phyloP scores from a whole-genome alignment of 2,329 filamentous ascomycete species.

The Thelonectria rubi region DNA sequence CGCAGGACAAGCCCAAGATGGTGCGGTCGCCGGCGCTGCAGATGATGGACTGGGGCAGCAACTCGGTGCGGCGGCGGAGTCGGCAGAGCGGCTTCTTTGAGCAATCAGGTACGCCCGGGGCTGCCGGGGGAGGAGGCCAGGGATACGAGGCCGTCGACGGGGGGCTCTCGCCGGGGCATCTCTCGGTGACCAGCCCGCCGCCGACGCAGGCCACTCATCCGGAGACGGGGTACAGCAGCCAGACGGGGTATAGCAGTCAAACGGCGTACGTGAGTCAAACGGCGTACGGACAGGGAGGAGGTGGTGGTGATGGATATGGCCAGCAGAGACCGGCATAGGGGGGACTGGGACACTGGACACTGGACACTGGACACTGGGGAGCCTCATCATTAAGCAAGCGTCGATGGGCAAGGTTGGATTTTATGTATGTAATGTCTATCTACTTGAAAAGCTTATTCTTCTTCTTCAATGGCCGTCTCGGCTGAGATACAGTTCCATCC shows the following conservation, averaged over 20 bases:
- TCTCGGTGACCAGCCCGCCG: neutral
- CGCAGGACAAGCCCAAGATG: slow-evolving; percentile 36
- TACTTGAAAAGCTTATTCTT: too few species aligned
- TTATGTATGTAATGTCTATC: too few species aligned
- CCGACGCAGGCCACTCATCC: neutral
- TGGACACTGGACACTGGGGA: too few species aligned
- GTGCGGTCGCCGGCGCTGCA: slow-evolving; percentile 34
- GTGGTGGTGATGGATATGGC: neutral
- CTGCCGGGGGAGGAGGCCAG: neutral
- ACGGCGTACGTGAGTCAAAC: neutral
- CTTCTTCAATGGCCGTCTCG: too few species aligned
- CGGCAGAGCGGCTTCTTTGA: slow-evolving; percentile 29
- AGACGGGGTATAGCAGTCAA: neutral
- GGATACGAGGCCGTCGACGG: neutral
- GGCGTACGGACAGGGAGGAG: neutral
- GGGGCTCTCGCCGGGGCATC: neutral
- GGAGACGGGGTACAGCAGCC: neutral
- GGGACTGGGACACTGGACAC: too few species aligned
- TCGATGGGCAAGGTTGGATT: too few species aligned
- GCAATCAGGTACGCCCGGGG: neutral
- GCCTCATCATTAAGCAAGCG: too few species aligned
- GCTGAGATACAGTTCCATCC: too few species aligned
- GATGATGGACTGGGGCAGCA: slow-evolving; percentile 37
- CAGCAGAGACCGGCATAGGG: neutral
- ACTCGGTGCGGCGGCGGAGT: slow-evolving; percentile 34